Evolutionary conservation across 2,329 filamentous ascomycete genomes (phyloP).

Genomic region (Microsporum ferrugineum): DNA sequence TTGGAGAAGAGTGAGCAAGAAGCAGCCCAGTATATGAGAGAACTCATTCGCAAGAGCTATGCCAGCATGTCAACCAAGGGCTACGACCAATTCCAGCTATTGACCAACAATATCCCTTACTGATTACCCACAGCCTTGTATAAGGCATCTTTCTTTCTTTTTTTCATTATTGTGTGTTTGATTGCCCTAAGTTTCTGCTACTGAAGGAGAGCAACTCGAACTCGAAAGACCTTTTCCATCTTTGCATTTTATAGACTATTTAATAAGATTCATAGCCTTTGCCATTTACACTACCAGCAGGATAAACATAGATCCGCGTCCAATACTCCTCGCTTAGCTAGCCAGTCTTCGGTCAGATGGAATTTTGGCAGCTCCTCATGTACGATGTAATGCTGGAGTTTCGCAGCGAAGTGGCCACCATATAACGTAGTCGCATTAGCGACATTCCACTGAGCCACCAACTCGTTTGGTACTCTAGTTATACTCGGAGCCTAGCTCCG

Average conservation of each 20-base stretch:
- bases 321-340: not conserved
- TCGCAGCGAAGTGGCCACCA: not conserved
- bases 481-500: not conserved
- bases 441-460: not conserved
- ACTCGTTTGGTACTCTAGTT: not conserved
- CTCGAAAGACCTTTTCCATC: not conserved
- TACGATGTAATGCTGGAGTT: not conserved
- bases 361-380: not conserved
- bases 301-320: not conserved
- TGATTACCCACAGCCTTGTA: conserved; percentile 31
- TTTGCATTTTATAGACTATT: not conserved
- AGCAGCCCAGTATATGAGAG: conserved; percentile 87
- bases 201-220: not conserved
- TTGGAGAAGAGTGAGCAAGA: conserved; percentile 84
- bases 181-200: not conserved
- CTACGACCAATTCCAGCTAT: conserved; percentile 94
- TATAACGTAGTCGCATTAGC: not conserved
- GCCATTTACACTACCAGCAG: not conserved
- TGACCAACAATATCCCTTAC: conserved; percentile 96
- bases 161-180: not conserved
- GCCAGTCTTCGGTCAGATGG: no score
- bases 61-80: conserved; percentile 83
- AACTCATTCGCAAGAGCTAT: conserved; percentile 80
- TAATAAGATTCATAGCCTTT: not conserved
- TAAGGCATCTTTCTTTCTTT: no score